Base-by-base conservation (phyloP, 306 rosid genomes). In the Myrica gale region DNA sequence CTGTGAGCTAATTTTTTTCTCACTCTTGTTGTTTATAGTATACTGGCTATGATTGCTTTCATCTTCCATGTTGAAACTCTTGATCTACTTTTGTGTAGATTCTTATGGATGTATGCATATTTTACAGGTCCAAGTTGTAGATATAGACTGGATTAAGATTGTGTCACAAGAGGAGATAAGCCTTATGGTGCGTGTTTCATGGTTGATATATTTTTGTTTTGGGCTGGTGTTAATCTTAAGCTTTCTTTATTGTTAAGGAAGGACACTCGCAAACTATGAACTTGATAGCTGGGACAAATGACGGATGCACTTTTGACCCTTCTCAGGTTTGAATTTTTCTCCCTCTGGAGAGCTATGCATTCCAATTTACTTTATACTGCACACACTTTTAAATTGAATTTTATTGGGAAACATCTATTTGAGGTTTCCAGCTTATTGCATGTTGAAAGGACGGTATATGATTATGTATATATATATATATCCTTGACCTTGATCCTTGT, bases 81-180 rank as follows among this genome's bases (percentile, higher is more conserved):
- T 68, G 62, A 68, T 58, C 68, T 56, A 67, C 19, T 60, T 42
- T 0, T 65, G 68, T 41, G 70, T 16, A 54, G 50, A 39, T 72
- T 76, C 82, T 82, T 32, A 75, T 54, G 73, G 70, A 65, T 60
- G 66, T 74, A 17, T 9, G 43, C 7, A 51, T 79, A 32, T 75
- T 48, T 80, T 84, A 44, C 89, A 93, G 98, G 97, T 92, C 74
- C 96, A 88, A 85, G 98, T 94, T 86, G 96, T 89, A 10, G 97
- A 92, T 84, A 78, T 92, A 44, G 96, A 94, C 73, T 92, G 98
- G 98, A 88, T 94, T 69, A 85, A 82, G 88, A 87, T 94, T 75
- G 74, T 66, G 6, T 83, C 97, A 46, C 88, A 84, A 70, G 93
- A 87, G 75, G 96, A 89, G 80, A 86, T 91, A 74, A 89, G 89